Evolutionary conservation across 441 rosid species (phyloP).

Genomic region (Euphorbia neoarborescens): DNA sequence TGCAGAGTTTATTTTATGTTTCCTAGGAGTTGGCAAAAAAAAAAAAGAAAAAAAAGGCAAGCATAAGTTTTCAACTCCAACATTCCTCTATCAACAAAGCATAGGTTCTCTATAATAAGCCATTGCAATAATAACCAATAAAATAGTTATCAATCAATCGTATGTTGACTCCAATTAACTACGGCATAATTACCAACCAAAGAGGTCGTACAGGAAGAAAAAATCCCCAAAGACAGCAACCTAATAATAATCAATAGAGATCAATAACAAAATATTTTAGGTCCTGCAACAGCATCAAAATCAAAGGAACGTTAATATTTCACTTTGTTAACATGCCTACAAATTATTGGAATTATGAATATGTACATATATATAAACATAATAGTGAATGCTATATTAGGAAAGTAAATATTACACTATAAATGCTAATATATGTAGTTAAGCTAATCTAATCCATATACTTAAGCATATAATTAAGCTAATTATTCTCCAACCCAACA

Average conservation of each 20-base stretch:
- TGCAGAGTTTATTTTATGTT: not conserved
- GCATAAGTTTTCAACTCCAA: not conserved
- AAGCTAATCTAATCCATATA: no score
- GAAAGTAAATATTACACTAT: no score
- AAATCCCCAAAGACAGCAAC: not conserved
- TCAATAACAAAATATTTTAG: not conserved
- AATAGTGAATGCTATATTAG: no score
- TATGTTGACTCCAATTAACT: no score
- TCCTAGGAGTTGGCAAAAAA: not conserved
- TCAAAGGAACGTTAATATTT: not conserved
- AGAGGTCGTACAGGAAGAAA: not conserved
- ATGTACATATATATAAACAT: no score
- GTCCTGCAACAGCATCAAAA: not conserved
- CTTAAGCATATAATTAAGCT: no score
- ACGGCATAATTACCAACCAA: not conserved
- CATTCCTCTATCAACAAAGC: not conserved
- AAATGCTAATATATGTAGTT: no score
- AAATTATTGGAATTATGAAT: not conserved
- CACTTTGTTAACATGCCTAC: not conserved
- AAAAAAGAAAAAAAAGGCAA: no score
- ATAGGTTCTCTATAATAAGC: not conserved
- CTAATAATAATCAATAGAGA: not conserved
- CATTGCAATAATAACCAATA: not conserved
- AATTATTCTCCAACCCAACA: no score
- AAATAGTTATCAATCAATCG: no score